Percentiles rank a stretch among this genome's conserved stretches.
Conservation (phyloP, 805 yeast genomes). For the Metschnikowia picachoensis region DNA sequence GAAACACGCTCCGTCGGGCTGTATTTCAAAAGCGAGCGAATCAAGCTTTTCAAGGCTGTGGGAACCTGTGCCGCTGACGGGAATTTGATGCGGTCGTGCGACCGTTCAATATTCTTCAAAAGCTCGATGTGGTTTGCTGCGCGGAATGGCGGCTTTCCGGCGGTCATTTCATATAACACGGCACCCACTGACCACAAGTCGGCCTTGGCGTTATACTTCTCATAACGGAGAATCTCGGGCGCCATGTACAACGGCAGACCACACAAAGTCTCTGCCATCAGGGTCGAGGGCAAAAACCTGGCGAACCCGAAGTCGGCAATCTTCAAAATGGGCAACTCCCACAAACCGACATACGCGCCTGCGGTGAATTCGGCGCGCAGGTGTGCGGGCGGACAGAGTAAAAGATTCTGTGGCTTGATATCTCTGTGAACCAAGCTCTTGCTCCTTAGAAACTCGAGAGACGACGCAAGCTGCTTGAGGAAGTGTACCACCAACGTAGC, state of each 20-base stretch:
- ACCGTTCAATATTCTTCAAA: slow-evolving; percentile 76
- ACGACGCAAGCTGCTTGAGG: slow-evolving; percentile 79
- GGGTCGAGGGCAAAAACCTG: slow-evolving; percentile 84
- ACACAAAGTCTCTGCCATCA: slow-evolving; percentile 95
- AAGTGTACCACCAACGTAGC: slow-evolving; percentile 77
- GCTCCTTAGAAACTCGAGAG: slow-evolving; percentile 74
- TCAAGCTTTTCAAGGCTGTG: slow-evolving; percentile 61
- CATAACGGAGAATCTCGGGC: slow-evolving; percentile 91
- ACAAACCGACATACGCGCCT: slow-evolving; percentile 65
- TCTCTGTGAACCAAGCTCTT: slow-evolving; percentile 91
- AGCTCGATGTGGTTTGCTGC: slow-evolving; percentile 92
- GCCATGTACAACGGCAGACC: slow-evolving; percentile 99
- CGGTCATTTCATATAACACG: slow-evolving; percentile 90
- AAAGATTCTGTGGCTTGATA: slow-evolving; percentile 86
- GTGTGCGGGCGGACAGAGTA: slow-evolving; percentile 78
- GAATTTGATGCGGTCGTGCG: slow-evolving; percentile 73
- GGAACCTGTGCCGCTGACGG: slow-evolving; percentile 67
- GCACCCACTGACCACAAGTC: slow-evolving; percentile 99
- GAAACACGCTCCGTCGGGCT: slow-evolving; percentile 87
- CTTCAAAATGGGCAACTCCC: slow-evolving; percentile 87
- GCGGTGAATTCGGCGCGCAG: slow-evolving; percentile 56
- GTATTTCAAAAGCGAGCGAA: slow-evolving; percentile 71
- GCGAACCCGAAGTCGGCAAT: slow-evolving; percentile 99
- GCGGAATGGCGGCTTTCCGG: slow-evolving; percentile 94
- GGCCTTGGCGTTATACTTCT: slow-evolving; percentile 95